A percentile compares a stretch with the other conserved stretches of the same genome.
phyloP scores from a whole-genome alignment of 306 rosid genomes.

The Casuarina equisetifolia region DNA sequence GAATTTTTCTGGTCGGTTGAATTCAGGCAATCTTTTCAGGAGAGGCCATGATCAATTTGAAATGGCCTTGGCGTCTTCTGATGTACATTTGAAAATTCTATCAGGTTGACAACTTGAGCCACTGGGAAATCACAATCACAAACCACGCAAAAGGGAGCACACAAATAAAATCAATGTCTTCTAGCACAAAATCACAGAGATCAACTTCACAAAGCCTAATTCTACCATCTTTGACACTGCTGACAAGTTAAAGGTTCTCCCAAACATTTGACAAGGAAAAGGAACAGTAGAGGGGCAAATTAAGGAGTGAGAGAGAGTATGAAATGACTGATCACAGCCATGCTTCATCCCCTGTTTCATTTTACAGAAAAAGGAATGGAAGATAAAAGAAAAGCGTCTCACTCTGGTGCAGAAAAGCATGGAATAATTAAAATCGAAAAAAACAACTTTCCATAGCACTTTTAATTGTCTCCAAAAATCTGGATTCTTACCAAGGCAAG shows the following conservation, averaged over 20 bases:
- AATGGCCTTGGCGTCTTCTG: constrained; percentile 16
- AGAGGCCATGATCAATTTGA: too few species aligned
- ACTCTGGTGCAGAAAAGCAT: neutral
- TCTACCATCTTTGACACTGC: too few species aligned
- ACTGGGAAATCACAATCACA: constrained; percentile 10
- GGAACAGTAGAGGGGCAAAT: too few species aligned
- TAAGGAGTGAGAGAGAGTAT: too few species aligned
- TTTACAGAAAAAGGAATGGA: neutral
- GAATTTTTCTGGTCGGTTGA: neutral
- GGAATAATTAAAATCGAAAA: neutral
- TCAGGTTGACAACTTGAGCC: neutral
- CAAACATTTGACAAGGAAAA: too few species aligned
- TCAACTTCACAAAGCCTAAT: too few species aligned
- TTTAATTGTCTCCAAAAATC: too few species aligned
- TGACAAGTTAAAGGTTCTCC: too few species aligned
- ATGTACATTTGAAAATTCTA: neutral
- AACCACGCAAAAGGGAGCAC: neutral
- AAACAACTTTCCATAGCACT: too few species aligned
- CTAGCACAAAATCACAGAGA: too few species aligned
- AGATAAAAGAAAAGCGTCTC: neutral
- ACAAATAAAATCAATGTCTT: too few species aligned
- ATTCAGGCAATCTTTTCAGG: too few species aligned
- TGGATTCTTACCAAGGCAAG: constrained; percentile 67
- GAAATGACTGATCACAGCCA: neutral
- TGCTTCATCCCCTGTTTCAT: neutral